Conservation (phyloP, 2,329 filamentous ascomycete genomes). For the Aspergillus aculeatus region DNA sequence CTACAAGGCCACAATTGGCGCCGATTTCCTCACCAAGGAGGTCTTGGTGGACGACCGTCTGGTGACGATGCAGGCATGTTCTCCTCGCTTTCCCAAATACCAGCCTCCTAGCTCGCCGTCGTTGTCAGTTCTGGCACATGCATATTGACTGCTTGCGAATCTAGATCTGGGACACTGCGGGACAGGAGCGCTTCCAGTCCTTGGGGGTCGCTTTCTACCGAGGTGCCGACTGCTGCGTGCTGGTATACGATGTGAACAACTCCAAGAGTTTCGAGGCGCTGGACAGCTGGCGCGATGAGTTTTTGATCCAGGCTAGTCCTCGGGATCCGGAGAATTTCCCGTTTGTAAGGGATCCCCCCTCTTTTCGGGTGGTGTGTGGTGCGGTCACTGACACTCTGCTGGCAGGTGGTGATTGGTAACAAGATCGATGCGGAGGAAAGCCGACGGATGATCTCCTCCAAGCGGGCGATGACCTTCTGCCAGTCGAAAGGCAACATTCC, state of each 20-base stretch:
- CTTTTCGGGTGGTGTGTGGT: too few relatives aligned
- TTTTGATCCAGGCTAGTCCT: conserved; percentile 93
- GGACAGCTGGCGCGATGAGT: conserved; percentile 98
- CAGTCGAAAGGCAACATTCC: conserved; percentile 96
- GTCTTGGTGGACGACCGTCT: conserved; percentile 94
- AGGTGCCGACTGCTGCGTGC: conserved; percentile 94
- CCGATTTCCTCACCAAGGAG: conserved; percentile 97
- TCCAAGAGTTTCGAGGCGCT: conserved; percentile 98
- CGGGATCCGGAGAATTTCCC: conserved; percentile 97
- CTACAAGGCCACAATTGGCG: conserved; percentile 99
- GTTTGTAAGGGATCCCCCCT: conserved; percentile 61
- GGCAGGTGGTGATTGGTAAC: conserved; percentile 88
- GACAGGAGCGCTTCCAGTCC: conserved; percentile 96
- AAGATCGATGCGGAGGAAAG: conserved; percentile 99
- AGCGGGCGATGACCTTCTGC: conserved; percentile 95
- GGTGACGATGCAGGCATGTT: conserved; percentile 90
- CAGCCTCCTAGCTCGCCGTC: neutral
- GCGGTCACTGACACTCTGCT: conserved; percentile 6
- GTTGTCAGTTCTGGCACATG: neutral
- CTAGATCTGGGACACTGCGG: conserved; percentile 98
- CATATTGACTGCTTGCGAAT: conserved; percentile 12
- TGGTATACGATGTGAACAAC: conserved; percentile 99
- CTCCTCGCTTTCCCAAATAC: neutral
- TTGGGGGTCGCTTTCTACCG: conserved; percentile 96
- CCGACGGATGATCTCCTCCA: conserved; percentile 94